Percentiles rank a stretch among this genome's conserved stretches.
Evolutionary conservation across 257 asterid species (phyloP).

Genomic region (Linderniella brevidens): DNA sequence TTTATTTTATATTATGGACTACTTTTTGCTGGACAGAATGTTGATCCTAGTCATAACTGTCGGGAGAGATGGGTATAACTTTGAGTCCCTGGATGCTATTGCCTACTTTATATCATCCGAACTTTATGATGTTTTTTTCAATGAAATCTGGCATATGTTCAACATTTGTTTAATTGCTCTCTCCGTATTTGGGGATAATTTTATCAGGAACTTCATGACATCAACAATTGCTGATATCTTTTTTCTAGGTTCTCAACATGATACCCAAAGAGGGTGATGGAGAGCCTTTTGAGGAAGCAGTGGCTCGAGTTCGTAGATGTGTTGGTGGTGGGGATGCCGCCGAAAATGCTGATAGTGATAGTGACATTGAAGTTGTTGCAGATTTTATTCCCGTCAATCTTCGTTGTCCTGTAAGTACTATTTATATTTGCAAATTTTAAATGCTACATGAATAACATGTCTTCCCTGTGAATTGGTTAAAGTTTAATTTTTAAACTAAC

Average conservation of each 20-base stretch:
- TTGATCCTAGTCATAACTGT: neutral
- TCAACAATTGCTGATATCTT: neutral
- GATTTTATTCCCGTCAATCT: slow-evolving; percentile 87
- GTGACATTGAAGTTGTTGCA: slow-evolving; percentile 97
- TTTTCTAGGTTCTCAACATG: slow-evolving; percentile 53
- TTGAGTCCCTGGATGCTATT: too few species aligned
- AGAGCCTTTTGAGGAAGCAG: slow-evolving; percentile 82
- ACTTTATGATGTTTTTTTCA: too few species aligned
- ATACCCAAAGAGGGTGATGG: slow-evolving; percentile 87
- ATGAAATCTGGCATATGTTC: too few species aligned
- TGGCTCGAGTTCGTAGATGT: slow-evolving; percentile 64
- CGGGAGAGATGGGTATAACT: too few species aligned
- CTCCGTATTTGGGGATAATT: too few species aligned
- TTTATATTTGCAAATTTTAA: neutral
- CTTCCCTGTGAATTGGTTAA: too few species aligned
- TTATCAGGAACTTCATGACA: too few species aligned
- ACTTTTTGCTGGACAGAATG: neutral
- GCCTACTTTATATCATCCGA: too few species aligned
- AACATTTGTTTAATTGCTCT: too few species aligned
- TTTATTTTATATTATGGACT: slow-evolving; percentile 3
- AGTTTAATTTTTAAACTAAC: too few species aligned
- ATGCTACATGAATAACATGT: neutral
- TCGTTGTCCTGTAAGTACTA: slow-evolving; percentile 87
- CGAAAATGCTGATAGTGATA: slow-evolving; percentile 96
- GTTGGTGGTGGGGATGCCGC: slow-evolving; percentile 82